phyloP scores from a whole-genome alignment of 768 basidiomycete genomes.

The Serendipita sp. region DNA sequence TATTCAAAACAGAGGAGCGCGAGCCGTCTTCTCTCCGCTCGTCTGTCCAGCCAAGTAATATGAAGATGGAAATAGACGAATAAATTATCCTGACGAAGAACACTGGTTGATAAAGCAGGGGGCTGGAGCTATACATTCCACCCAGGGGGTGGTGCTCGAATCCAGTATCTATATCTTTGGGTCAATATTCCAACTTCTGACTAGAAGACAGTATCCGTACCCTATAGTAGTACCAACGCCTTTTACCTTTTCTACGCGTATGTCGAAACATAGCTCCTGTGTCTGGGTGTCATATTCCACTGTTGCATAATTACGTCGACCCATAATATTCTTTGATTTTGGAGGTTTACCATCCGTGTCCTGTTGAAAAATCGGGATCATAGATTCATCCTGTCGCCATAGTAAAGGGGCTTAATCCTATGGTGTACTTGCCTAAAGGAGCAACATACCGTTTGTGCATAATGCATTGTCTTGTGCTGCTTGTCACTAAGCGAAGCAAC shows the following conservation, averaged over 20 bases:
- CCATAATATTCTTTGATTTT: slow-evolving; percentile 75
- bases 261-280: slow-evolving; percentile 62
- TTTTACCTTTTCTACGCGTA: slow-evolving; percentile 74
- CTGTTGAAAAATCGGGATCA: slow-evolving; percentile 51
- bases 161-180: slow-evolving; percentile 25
- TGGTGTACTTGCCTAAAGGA: slow-evolving; percentile 37
- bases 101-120: neutral
- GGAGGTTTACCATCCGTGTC: slow-evolving; percentile 66
- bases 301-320: slow-evolving; percentile 74
- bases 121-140: slow-evolving; percentile 17
- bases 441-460: slow-evolving; percentile 66
- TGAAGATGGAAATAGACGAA: neutral
- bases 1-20: neutral
- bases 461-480: slow-evolving; percentile 74
- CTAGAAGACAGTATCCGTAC: slow-evolving; percentile 27
- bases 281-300: slow-evolving; percentile 41
- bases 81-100: neutral
- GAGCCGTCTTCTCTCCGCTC: neutral
- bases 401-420: neutral
- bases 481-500: slow-evolving; percentile 61
- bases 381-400: neutral
- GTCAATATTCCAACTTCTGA: neutral
- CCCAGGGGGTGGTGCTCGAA: slow-evolving; percentile 29
- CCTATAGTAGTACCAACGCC: slow-evolving; percentile 69
- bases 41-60: neutral